phyloP scores from a whole-genome alignment of 805 yeast species.

The Nakazawaea ishiwadae region DNA sequence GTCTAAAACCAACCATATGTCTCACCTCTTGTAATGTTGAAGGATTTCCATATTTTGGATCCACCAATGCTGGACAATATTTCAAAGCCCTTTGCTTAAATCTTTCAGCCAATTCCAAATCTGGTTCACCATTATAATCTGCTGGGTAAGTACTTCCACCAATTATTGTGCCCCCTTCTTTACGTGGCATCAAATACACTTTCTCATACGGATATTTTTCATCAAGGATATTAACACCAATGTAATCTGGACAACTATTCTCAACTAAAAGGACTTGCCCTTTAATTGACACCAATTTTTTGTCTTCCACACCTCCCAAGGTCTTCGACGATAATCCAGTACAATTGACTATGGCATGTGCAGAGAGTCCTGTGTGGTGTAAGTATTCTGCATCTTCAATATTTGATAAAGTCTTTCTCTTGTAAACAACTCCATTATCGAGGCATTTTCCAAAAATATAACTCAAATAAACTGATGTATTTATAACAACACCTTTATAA shows the following conservation, averaged over 20 bases:
- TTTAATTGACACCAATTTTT: conserved; percentile 43
- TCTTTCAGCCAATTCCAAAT: conserved; percentile 40
- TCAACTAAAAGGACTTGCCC: conserved; percentile 56
- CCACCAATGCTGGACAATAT: conserved; percentile 33
- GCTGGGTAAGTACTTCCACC: conserved; percentile 43
- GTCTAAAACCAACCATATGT: conserved; percentile 62
- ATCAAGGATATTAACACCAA: conserved; percentile 22
- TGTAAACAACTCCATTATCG: conserved; percentile 43
- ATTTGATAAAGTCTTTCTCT: conserved; percentile 34
- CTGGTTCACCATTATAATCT: conserved; percentile 23
- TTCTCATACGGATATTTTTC: conserved; percentile 36
- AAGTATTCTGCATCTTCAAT: conserved; percentile 45
- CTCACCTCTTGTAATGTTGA: conserved; percentile 40
- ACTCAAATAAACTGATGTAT: conserved; percentile 52
- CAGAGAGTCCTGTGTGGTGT: conserved; percentile 32
- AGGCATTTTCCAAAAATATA: conserved; percentile 44
- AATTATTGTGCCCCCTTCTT: conserved; percentile 67
- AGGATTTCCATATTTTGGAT: conserved; percentile 24
- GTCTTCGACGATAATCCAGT: conserved; percentile 47
- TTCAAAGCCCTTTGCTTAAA: conserved; percentile 40
- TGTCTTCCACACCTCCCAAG: conserved; percentile 42
- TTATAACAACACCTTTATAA: conserved; percentile 52
- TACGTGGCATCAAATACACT: conserved; percentile 62
- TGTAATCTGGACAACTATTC: conserved; percentile 35
- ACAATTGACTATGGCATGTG: conserved; percentile 53